Percentiles rank a stretch among this genome's conserved stretches.
Evolutionary conservation across 305 asterid genomes (phyloP).

Genomic region (Withania somnifera): DNA sequence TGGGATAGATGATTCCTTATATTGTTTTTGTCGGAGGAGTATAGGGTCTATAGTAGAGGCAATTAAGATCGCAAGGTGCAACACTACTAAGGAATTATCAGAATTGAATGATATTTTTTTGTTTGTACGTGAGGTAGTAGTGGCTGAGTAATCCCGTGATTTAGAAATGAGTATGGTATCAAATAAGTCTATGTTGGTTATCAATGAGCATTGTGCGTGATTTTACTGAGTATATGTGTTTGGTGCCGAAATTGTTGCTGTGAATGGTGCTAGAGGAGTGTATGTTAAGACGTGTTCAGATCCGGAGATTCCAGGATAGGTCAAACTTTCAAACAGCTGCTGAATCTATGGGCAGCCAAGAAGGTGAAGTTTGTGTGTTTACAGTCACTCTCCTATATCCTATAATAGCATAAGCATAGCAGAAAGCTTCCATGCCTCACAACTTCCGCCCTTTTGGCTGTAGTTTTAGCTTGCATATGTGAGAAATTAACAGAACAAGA

Average conservation of each 20-base stretch:
- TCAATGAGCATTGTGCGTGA: constrained; percentile 25
- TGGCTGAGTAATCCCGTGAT: constrained; percentile 18
- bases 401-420: no score
- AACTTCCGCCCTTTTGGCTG: no score
- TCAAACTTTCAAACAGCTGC: no score
- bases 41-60: not conserved
- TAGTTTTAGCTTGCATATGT: no score
- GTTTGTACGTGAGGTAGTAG: constrained; percentile 42
- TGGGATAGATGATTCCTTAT: constrained; percentile 14
- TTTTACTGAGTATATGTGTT: constrained; percentile 27
- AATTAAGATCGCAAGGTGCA: not conserved
- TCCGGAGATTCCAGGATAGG: no score
- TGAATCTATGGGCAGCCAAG: no score
- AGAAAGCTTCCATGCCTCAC: no score
- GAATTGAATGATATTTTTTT: constrained; percentile 12
- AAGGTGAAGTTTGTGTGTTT: no score
- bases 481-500: no score
- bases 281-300: no score
- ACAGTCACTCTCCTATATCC: no score
- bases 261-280: no score
- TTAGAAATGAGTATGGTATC: constrained; percentile 23
- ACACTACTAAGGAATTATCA: not conserved
- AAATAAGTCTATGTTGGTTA: constrained; percentile 12
- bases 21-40: not conserved
- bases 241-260: constrained; percentile 15